A percentile compares a stretch with the other conserved stretches of the same genome.
Conservation (phyloP, 2,329 filamentous ascomycete genomes). For the Paecilomyces variotii region DNA sequence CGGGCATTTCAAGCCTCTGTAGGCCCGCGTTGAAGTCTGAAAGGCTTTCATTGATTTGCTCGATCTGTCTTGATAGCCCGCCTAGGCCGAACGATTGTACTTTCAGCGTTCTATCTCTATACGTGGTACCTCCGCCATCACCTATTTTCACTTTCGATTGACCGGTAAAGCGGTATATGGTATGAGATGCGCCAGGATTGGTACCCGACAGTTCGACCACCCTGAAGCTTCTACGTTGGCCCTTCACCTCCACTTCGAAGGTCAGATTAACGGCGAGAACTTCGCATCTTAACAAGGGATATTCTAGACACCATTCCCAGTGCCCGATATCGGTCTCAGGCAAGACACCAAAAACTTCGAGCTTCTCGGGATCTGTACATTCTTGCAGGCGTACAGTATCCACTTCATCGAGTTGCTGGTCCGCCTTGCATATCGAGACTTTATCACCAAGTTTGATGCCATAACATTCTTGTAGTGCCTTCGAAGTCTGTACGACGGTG, state of each 20-base stretch:
- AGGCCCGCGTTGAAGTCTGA: slow-evolving; percentile 41
- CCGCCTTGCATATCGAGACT: slow-evolving; percentile 52
- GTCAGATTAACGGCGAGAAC: slow-evolving; percentile 61
- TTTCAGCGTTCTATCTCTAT: slow-evolving; percentile 9
- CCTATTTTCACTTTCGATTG: slow-evolving; percentile 26
- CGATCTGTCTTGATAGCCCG: slow-evolving; percentile 58
- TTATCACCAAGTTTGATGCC: slow-evolving; percentile 65
- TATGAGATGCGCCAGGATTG: slow-evolving; percentile 29
- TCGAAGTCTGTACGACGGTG: slow-evolving; percentile 63
- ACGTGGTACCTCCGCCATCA: slow-evolving; percentile 13
- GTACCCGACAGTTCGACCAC: slow-evolving; percentile 48
- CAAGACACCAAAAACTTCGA: slow-evolving; percentile 28
- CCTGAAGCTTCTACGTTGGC: slow-evolving; percentile 54
- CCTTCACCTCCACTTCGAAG: slow-evolving; percentile 55
- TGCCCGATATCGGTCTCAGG: slow-evolving; percentile 28
- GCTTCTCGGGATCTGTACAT: slow-evolving; percentile 37
- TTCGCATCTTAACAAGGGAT: slow-evolving; percentile 49
- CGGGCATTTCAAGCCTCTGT: slow-evolving; percentile 27
- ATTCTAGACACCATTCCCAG: slow-evolving; percentile 44
- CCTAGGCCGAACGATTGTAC: slow-evolving; percentile 49
- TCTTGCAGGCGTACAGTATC: slow-evolving; percentile 55
- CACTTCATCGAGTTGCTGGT: slow-evolving; percentile 46
- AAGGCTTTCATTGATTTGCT: slow-evolving; percentile 60
- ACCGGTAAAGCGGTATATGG: slow-evolving; percentile 29
- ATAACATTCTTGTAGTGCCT: slow-evolving; percentile 63